phyloP scores from a whole-genome alignment of 805 yeast genomes.

The Kuraishia piskuri region DNA sequence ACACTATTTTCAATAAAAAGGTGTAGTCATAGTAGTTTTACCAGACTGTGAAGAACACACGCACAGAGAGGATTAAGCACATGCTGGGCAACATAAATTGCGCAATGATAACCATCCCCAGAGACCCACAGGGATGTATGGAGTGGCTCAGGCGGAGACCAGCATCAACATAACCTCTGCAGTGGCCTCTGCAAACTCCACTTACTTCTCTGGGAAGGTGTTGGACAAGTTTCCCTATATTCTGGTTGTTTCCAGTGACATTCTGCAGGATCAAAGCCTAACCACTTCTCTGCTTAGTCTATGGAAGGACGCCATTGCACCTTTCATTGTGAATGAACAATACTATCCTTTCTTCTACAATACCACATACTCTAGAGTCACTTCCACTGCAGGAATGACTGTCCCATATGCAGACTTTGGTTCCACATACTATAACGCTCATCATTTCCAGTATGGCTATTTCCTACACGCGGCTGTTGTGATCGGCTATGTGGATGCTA shows the following conservation, averaged over 20 bases:
- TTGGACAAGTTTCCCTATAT: conserved; percentile 51
- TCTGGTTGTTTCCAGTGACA: conserved; percentile 39
- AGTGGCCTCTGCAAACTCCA: no score
- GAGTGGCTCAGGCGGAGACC: no score
- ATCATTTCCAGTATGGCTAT: conserved; percentile 52
- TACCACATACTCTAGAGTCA: conserved; percentile 45
- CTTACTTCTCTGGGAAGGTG: conserved; percentile 46
- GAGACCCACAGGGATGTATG: no score
- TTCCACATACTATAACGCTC: conserved; percentile 42
- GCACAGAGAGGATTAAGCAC: no score
- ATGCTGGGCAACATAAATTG: no score
- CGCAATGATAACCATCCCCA: no score
- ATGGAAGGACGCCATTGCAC: conserved; percentile 34
- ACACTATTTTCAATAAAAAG: no score
- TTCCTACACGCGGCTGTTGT: conserved; percentile 57
- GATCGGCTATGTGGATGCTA: conserved; percentile 44
- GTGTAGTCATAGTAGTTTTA: no score
- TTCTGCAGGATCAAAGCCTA: conserved; percentile 32
- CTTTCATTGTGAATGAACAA: conserved; percentile 32
- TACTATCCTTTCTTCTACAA: conserved; percentile 45
- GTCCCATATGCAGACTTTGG: conserved; percentile 41
- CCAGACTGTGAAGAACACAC: no score
- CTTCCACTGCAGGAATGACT: conserved; percentile 40
- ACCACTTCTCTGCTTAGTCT: conserved; percentile 38
- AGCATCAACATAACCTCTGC: no score